Percentiles rank a stretch among this genome's conserved stretches.
phyloP scores from a whole-genome alignment of 768 basidiomycete genomes.

The Termitomyces sp. region DNA sequence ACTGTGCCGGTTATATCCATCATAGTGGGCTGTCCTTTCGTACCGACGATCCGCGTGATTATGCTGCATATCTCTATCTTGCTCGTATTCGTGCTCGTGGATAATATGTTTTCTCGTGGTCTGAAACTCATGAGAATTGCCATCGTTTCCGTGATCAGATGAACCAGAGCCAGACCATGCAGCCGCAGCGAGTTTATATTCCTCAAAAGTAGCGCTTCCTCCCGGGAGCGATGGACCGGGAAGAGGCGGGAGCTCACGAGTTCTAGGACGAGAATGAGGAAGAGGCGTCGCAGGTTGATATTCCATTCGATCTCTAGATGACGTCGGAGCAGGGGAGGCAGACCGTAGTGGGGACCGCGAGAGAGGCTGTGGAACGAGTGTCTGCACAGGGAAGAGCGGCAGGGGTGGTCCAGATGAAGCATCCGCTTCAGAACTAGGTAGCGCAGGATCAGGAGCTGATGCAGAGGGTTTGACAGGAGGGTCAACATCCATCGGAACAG shows the following conservation, averaged over 20 bases:
- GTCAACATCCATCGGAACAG: neutral
- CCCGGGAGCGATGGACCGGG: conserved; percentile 2
- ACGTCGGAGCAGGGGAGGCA: neutral
- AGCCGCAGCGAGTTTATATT: conserved; percentile 7
- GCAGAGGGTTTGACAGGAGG: neutral
- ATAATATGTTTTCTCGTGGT: neutral
- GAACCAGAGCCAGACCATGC: conserved; percentile 6
- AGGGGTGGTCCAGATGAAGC: neutral
- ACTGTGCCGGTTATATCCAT: neutral
- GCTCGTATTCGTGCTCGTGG: neutral
- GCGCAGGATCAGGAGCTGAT: neutral
- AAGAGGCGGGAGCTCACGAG: conserved; percentile 3
- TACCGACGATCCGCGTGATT: neutral
- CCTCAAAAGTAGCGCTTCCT: neutral
- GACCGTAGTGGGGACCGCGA: neutral
- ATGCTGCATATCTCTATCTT: neutral
- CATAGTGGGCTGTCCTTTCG: neutral
- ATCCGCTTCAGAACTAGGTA: neutral
- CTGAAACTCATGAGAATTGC: neutral
- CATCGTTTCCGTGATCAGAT: conserved; percentile 1
- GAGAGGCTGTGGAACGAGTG: neutral
- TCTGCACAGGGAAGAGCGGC: neutral
- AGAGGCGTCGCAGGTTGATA: neutral
- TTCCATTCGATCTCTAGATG: neutral
- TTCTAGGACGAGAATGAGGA: neutral